Percentiles rank a stretch among this genome's conserved stretches.
Evolutionary conservation across 106 monocot genomes (phyloP).

Genomic region (Chionographis japonica): DNA sequence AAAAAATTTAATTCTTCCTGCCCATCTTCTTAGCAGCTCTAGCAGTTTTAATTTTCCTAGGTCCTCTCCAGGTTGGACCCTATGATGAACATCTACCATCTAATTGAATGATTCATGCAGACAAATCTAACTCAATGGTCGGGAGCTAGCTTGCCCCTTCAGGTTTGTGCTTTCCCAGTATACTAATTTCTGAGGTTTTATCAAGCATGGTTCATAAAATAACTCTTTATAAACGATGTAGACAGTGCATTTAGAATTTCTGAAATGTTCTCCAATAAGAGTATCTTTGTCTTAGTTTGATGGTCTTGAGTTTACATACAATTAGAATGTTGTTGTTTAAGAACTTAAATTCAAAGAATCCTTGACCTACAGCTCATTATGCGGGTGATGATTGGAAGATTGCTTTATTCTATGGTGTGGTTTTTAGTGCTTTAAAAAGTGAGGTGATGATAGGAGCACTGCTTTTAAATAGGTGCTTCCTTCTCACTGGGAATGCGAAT

Average conservation of each 20-base stretch:
- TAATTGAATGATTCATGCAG: slow-evolving; percentile 74
- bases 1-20: background rate
- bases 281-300: no score
- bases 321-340: background rate
- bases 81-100: slow-evolving; percentile 32
- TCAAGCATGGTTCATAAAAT: background rate
- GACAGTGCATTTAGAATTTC: no score
- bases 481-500: no score
- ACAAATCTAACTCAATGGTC: slow-evolving; percentile 98
- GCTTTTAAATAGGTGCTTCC: no score
- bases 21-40: slow-evolving; percentile 5
- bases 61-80: slow-evolving; percentile 21
- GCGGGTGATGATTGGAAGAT: no score
- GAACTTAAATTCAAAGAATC: no score
- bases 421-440: no score
- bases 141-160: slow-evolving; percentile 97
- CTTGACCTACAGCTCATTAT: background rate
- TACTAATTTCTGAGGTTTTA: background rate
- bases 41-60: slow-evolving; percentile 24
- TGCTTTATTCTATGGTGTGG: no score
- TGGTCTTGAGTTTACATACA: background rate
- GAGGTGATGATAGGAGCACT: no score
- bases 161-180: slow-evolving; percentile 44
- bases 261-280: no score
- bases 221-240: no score